Evolutionary conservation across 495 filamentous ascomycete species (phyloP).

Genomic region (Lasiosphaeriaceae sp.): DNA sequence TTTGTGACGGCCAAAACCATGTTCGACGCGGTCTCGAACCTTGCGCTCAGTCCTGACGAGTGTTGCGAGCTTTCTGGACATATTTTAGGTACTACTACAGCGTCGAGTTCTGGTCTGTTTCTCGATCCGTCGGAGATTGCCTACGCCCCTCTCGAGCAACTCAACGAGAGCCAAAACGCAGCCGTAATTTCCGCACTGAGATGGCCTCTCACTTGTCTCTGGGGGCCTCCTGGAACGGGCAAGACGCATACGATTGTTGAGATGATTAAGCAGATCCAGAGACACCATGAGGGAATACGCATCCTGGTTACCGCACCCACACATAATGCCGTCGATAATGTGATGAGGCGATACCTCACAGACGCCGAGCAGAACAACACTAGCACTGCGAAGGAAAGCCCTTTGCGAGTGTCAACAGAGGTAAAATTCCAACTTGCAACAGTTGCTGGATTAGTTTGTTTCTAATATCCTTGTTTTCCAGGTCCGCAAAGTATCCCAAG

Average conservation of each 20-base stretch:
- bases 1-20: conserved; percentile 44
- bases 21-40: conserved; percentile 39
- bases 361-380: conserved; percentile 1
- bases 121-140: neutral
- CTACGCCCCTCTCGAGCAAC: conserved; percentile 5
- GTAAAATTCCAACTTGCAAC: conserved; percentile 26
- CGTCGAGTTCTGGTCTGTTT: conserved; percentile 5
- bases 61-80: conserved; percentile 33
- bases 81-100: conserved; percentile 14
- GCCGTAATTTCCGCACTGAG: conserved; percentile 37
- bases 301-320: conserved; percentile 49
- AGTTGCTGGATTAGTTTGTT: conserved; percentile 25
- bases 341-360: conserved; percentile 41
- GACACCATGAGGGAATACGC: conserved; percentile 19
- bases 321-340: conserved; percentile 52
- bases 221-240: conserved; percentile 53
- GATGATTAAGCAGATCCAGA: conserved; percentile 38
- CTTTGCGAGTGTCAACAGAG: conserved; percentile 2
- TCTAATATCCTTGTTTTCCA: too few relatives aligned
- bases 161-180: conserved; percentile 45
- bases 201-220: conserved; percentile 39
- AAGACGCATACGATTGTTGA: conserved; percentile 50
- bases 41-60: conserved; percentile 25
- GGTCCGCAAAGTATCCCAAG: too few relatives aligned
- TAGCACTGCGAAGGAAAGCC: conserved; percentile 4